Evolutionary conservation across 345 rosid genomes (phyloP), one percentile per base, ranked within the genome.

Genomic region (Eutrema japonicum): DNA sequence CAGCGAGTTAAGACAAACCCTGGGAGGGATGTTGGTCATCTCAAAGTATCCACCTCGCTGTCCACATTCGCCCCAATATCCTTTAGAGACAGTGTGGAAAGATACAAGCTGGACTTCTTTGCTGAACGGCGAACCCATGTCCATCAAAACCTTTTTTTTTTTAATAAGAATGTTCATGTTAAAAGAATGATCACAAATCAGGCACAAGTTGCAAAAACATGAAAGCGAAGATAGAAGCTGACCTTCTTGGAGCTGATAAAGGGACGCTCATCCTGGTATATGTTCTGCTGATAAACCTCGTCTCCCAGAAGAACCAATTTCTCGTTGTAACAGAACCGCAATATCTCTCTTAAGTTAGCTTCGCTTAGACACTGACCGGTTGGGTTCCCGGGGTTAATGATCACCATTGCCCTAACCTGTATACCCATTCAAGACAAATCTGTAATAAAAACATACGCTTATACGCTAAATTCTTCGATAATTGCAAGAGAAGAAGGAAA

Each of bases 41-140:
- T 95, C 97, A 79, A 95, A 92, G 87, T 95, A 95, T 80, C 99
- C 99, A 82, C 99, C 99, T 16, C 99, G 84, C 82, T 92, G 99
- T 75, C 97, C 99, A 49, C 99, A 95, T 84, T 95, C 99, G 1
- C 99, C 97, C 96, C 96, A 95, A 82, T 90, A 95, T 75, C 99
- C 99, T 88, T 95, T 95, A 46, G 99, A 95, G 46, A 95, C 96
- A 0, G 96, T 84, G 82, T 95, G 99, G 84, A 95, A 95, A 30
- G 99, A 95, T 66, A 95, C 84, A 48, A 95, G 96, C 88, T 92
- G 97, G 36, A 95, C 80, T 82, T 85, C 96, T 83, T 81, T 90
- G 92, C 90, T 90, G 9, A 86, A 13, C 47, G 92, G 97, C 18
- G 74, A 78, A 29, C 96, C 99, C 99, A 92, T 92, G 13, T 85